These are phyloP conservation scores for Mycosphaerella sp. DNA, from an alignment of 2,329 filamentous ascomycete species.

Conservation along the genomic window DNA sequence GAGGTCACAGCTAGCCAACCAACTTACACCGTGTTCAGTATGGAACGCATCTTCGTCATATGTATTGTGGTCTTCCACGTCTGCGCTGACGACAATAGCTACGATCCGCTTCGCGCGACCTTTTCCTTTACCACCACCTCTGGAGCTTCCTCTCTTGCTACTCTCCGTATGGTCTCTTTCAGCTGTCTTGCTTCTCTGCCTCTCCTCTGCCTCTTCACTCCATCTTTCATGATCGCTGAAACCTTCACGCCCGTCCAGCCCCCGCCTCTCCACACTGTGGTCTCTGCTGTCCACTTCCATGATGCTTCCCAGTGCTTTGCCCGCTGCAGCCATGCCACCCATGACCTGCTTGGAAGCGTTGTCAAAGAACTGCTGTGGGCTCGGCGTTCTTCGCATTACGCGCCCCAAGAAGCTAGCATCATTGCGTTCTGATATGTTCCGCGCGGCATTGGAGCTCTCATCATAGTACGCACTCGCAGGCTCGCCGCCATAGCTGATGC, in stretches of 20 bases:
- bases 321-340: constrained; percentile 75
- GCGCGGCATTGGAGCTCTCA: constrained; percentile 13
- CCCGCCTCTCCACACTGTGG: constrained; percentile 41
- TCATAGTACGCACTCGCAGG: constrained; percentile 29
- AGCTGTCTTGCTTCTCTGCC: constrained; percentile 32
- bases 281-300: constrained; percentile 75
- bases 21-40: constrained; percentile 74
- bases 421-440: constrained; percentile 13
- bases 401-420: constrained; percentile 40
- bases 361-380: constrained; percentile 82
- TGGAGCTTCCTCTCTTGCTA: constrained; percentile 13
- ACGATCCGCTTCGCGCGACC: constrained; percentile 57
- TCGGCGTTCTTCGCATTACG: constrained; percentile 75
- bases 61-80: constrained; percentile 51
- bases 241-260: constrained; percentile 25
- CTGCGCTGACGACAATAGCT: constrained; percentile 82
- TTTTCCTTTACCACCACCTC: constrained; percentile 23
- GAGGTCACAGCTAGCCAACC: not conserved
- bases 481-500: constrained; percentile 20
- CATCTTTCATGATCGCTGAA: constrained; percentile 73
- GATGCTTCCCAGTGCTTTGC: constrained; percentile 74
- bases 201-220: constrained; percentile 80
- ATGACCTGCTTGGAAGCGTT: constrained; percentile 73
- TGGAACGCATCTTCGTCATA: constrained; percentile 49
- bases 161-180: constrained; percentile 16